Evolutionary conservation across 2,329 filamentous ascomycete species (phyloP).

Genomic region (Thelonectria blattea): DNA sequence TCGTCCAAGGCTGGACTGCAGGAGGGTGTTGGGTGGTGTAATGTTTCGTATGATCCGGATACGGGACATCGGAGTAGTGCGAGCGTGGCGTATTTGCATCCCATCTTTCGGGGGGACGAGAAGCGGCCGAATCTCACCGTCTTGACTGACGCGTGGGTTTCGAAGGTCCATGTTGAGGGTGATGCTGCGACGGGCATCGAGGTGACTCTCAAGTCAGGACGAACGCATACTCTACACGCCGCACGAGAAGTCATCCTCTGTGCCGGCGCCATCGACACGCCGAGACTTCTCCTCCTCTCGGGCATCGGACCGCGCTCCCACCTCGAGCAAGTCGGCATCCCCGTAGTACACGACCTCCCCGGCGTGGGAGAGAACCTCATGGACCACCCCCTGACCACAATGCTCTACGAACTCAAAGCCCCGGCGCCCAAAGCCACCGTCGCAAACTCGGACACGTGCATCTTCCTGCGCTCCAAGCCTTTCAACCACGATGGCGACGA

Average conservation of each 20-base stretch:
- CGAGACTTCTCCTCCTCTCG: conserved; percentile 66
- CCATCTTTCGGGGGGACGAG: conserved; percentile 83
- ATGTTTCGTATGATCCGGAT: conserved; percentile 89
- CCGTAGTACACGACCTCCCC: conserved; percentile 61
- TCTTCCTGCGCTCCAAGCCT: conserved; percentile 81
- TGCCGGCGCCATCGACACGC: conserved; percentile 83
- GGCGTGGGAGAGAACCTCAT: conserved; percentile 67
- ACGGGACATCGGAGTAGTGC: conserved; percentile 84
- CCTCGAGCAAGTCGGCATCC: conserved; percentile 59
- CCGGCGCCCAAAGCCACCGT: conserved; percentile 68
- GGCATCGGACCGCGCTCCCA: conserved; percentile 62
- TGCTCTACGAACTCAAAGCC: conserved; percentile 70
- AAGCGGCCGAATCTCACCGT: conserved; percentile 83
- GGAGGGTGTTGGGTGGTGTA: conserved; percentile 87
- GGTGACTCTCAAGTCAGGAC: conserved; percentile 63
- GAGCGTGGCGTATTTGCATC: conserved; percentile 93
- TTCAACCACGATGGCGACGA: conserved; percentile 71
- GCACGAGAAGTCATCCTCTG: conserved; percentile 80
- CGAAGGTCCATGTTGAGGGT: conserved; percentile 74
- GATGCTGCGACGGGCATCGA: conserved; percentile 75
- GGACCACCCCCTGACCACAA: conserved; percentile 74
- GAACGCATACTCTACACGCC: conserved; percentile 62
- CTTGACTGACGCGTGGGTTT: conserved; percentile 87
- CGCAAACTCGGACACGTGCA: conserved; percentile 80
- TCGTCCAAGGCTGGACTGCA: conserved; percentile 72